Percentiles rank a stretch among this genome's conserved stretches.
Evolutionary conservation across 495 filamentous ascomycete species (phyloP).

Genomic region (Letharia columbiana): DNA sequence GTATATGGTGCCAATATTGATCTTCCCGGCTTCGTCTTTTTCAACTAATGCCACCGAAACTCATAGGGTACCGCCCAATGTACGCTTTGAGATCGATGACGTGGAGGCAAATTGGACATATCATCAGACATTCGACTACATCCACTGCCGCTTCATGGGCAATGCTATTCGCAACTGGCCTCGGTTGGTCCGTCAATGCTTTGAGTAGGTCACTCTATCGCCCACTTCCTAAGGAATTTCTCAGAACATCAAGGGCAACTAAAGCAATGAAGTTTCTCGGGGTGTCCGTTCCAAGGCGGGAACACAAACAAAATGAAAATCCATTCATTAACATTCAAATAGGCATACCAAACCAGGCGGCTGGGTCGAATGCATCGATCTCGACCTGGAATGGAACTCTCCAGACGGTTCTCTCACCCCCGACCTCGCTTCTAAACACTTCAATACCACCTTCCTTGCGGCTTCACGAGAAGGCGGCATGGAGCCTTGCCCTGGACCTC

Average conservation of each 20-base stretch:
- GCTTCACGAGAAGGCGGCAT: constrained; percentile 1
- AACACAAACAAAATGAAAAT: background rate
- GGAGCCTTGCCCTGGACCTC: constrained; percentile 19
- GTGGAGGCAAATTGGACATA: constrained; percentile 51
- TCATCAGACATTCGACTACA: constrained; percentile 47
- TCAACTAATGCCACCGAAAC: constrained; percentile 5
- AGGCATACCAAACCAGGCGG: constrained; percentile 26
- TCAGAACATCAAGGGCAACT: background rate
- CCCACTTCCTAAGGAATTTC: background rate
- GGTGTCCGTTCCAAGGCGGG: background rate
- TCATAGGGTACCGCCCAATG: constrained; percentile 50
- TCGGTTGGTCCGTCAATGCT: constrained; percentile 30
- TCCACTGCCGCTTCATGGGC: constrained; percentile 52
- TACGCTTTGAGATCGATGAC: constrained; percentile 56
- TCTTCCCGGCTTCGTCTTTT: background rate
- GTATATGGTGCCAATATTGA: constrained; percentile 33
- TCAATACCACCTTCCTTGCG: constrained; percentile 7
- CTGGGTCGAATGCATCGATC: constrained; percentile 30
- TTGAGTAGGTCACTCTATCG: constrained; percentile 16
- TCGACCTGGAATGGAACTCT: constrained; percentile 24
- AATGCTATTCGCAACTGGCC: constrained; percentile 51
- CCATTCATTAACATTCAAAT: too few relatives aligned
- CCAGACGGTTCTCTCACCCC: constrained; percentile 22
- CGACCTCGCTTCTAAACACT: constrained; percentile 11
- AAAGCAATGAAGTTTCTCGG: background rate